A percentile compares a stretch with the other conserved stretches of the same genome.
phyloP scores from a whole-genome alignment of 495 filamentous ascomycete species.

The Aspergillus sparsus region DNA sequence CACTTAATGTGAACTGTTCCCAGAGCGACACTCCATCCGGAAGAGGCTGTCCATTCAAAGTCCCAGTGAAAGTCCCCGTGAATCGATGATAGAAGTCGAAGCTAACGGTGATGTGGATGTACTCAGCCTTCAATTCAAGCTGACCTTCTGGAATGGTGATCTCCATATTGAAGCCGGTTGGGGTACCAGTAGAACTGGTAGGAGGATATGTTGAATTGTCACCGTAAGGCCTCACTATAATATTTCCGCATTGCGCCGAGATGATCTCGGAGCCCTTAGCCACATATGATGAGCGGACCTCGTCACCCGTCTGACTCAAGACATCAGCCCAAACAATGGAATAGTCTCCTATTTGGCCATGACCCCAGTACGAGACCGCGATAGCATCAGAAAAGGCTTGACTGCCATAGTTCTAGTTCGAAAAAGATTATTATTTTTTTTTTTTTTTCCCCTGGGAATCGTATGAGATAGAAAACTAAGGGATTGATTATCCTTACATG shows the following conservation, averaged over 20 bases:
- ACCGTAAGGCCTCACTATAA: conserved; percentile 7
- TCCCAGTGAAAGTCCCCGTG: not conserved
- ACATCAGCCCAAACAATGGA: too few relatives aligned
- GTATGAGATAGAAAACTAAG: not conserved
- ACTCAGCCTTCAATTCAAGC: conserved; percentile 6
- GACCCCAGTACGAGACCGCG: too few relatives aligned
- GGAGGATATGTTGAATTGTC: conserved; percentile 14
- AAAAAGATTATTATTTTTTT: not conserved
- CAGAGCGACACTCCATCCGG: conserved; percentile 2
- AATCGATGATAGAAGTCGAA: not conserved
- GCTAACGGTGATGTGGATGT: not conserved
- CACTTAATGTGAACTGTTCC: not conserved
- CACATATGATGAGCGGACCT: not conserved
- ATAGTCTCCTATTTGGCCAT: too few relatives aligned
- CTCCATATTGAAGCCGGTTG: not conserved
- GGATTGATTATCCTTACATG: not conserved
- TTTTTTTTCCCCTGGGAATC: not conserved
- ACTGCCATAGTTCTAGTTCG: conserved; percentile 1
- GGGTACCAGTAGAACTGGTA: not conserved
- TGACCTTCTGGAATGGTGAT: not conserved
- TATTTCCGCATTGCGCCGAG: not conserved
- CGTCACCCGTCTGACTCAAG: too few relatives aligned
- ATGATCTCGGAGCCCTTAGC: conserved; percentile 2
- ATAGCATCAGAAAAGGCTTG: not conserved
- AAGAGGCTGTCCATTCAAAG: conserved; percentile 1